Percentiles rank a stretch among this genome's conserved stretches.
Evolutionary conservation across 139 green algal genomes (phyloP).

Genomic region (Picochlorum sp.): DNA sequence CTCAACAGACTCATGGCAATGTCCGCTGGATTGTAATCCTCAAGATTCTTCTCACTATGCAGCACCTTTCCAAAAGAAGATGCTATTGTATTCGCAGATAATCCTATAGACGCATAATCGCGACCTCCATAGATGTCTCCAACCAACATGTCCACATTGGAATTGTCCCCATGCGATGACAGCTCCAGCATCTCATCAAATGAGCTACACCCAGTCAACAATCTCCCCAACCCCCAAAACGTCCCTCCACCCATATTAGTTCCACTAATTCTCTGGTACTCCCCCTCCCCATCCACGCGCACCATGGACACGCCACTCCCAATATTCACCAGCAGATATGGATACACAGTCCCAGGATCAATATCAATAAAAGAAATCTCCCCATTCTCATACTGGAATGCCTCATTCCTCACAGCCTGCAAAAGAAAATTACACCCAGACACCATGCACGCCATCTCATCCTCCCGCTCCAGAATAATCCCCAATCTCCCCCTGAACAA

Average conservation of each 20-base stretch:
- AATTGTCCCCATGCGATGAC: slow-evolving; percentile 76
- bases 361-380: slow-evolving; percentile 47
- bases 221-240: slow-evolving; percentile 91
- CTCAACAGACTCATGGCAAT: slow-evolving; percentile 80
- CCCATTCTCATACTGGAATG: slow-evolving; percentile 76
- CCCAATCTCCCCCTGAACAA: slow-evolving; percentile 75
- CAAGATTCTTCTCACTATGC: slow-evolving; percentile 36
- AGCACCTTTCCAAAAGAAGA: slow-evolving; percentile 86
- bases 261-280: slow-evolving; percentile 52
- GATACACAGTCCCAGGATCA: slow-evolving; percentile 60
- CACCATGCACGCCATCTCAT: slow-evolving; percentile 92
- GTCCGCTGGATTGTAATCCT: slow-evolving; percentile 81
- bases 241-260: slow-evolving; percentile 95
- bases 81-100: slow-evolving; percentile 90
- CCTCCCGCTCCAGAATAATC: slow-evolving; percentile 82
- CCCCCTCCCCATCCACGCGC: slow-evolving; percentile 50
- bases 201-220: slow-evolving; percentile 49
- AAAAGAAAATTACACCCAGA: slow-evolving; percentile 94
- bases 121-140: slow-evolving; percentile 97
- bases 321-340: slow-evolving; percentile 98
- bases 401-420: slow-evolving; percentile 81
- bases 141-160: slow-evolving; percentile 94
- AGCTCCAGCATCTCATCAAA: slow-evolving; percentile 98
- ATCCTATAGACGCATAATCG: slow-evolving; percentile 87
- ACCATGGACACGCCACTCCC: slow-evolving; percentile 93